These are phyloP conservation scores for Gossypioides kirkii DNA, from an alignment of 345 rosid genomes.

Conservation along the genomic window DNA sequence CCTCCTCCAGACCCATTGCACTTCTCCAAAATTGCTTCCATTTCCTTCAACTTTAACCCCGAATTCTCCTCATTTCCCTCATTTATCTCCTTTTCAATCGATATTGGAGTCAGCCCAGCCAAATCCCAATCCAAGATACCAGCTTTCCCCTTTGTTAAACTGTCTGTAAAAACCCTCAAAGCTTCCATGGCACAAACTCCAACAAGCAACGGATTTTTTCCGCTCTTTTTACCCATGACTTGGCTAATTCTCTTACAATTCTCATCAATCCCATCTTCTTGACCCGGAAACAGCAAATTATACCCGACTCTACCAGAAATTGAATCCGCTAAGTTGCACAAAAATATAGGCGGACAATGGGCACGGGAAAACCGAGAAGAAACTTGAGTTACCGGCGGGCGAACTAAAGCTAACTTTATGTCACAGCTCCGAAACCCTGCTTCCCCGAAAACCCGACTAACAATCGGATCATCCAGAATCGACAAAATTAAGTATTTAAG, in stretches of 20 bases:
- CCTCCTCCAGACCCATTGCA: constrained; percentile 28
- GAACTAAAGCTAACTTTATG: constrained; percentile 53
- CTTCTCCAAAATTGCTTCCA: constrained; percentile 23
- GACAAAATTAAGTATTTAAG: constrained; percentile 49
- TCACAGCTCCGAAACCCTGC: constrained; percentile 70
- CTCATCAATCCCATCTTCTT: constrained; percentile 29
- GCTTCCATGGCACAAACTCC: constrained; percentile 47
- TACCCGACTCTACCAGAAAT: constrained; percentile 28
- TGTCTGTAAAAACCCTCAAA: constrained; percentile 35
- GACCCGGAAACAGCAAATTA: constrained; percentile 29
- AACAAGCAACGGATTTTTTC: constrained; percentile 45
- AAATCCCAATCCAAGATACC: constrained; percentile 37
- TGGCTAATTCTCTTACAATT: constrained; percentile 43
- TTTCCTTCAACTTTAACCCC: constrained; percentile 28
- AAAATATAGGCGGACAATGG: constrained; percentile 42
- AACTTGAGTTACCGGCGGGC: constrained; percentile 40
- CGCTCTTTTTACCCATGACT: constrained; percentile 32
- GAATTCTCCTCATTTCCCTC: constrained; percentile 28
- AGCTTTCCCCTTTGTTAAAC: constrained; percentile 27
- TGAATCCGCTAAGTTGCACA: constrained; percentile 42
- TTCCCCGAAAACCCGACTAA: constrained; percentile 57
- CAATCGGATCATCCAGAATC: constrained; percentile 70
- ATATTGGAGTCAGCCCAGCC: constrained; percentile 35
- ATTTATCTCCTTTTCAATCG: constrained; percentile 38
- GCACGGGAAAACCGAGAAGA: constrained; percentile 26